Conservation (phyloP, 306 rosid species). For the Trichosanthes cucumerina region DNA sequence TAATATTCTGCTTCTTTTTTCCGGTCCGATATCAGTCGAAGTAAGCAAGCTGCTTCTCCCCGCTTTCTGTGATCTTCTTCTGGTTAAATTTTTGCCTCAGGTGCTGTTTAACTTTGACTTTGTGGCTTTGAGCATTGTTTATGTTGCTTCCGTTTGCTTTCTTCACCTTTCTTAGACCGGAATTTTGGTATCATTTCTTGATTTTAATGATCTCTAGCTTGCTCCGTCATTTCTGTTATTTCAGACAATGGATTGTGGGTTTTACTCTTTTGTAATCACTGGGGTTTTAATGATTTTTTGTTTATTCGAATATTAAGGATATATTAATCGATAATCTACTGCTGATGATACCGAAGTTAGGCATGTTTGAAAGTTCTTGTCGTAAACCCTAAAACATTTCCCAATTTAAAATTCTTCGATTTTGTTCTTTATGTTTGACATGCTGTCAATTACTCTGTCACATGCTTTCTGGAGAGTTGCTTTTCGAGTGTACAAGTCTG, state of each 20-base stretch:
- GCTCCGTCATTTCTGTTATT: neutral
- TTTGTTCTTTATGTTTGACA: neutral
- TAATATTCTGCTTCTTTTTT: neutral
- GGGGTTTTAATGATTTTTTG: neutral
- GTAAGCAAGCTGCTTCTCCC: neutral
- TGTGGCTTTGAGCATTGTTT: neutral
- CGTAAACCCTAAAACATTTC: slow-evolving; percentile 5
- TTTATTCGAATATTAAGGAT: neutral
- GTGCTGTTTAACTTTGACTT: neutral
- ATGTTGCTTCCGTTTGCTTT: neutral
- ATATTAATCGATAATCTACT: neutral
- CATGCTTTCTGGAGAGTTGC: neutral
- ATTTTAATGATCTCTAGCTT: neutral
- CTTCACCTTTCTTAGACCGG: neutral
- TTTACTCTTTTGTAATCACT: neutral
- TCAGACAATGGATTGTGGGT: neutral
- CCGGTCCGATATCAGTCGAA: neutral
- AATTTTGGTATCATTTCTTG: neutral
- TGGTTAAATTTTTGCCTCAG: neutral
- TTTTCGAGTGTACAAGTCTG: neutral
- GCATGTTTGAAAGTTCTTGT: neutral
- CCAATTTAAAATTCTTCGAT: neutral
- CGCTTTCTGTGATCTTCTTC: slow-evolving; percentile 10
- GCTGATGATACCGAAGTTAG: neutral
- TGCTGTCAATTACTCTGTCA: neutral